These are phyloP conservation scores for Inga laurina DNA, from an alignment of 306 rosid genomes.

Conservation along the genomic window DNA sequence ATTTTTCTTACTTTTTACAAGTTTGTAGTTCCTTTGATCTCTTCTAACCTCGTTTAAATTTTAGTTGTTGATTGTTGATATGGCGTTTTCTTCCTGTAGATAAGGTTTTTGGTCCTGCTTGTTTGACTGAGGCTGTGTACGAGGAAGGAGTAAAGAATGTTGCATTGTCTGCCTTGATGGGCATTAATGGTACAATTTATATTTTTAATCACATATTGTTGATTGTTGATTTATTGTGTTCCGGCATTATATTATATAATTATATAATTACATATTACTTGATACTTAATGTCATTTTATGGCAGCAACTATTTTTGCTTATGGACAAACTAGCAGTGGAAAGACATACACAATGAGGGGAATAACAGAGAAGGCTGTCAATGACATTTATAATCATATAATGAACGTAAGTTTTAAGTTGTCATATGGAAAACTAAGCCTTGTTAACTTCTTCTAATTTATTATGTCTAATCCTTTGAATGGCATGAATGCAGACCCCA, in stretches of 20 bases:
- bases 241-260: not conserved
- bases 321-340: conserved; percentile 99
- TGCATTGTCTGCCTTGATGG: conserved; percentile 89
- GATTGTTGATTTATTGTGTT: not conserved
- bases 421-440: not conserved
- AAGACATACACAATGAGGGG: conserved; percentile 99
- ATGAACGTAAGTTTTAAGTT: conserved; percentile 60
- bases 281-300: conserved; percentile 23
- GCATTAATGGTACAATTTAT: conserved; percentile 76
- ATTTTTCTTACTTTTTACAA: not conserved
- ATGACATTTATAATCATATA: conserved; percentile 88
- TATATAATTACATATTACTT: not conserved
- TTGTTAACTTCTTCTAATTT: conserved; percentile 20
- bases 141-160: conserved; percentile 97
- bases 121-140: conserved; percentile 76
- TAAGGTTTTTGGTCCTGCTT: conserved; percentile 81
- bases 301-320: conserved; percentile 95
- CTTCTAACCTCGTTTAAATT: not conserved
- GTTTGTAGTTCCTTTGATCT: conserved; percentile 1
- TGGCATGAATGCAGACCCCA: conserved; percentile 65
- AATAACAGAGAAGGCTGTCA: conserved; percentile 95
- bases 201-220: conserved; percentile 9
- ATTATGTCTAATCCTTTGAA: conserved; percentile 21
- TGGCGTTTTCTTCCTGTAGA: conserved; percentile 50
- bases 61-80: conserved; percentile 11